phyloP scores from a whole-genome alignment of 371 early-diverging fungal species.

The Thermomucor indicae-seudaticae region DNA sequence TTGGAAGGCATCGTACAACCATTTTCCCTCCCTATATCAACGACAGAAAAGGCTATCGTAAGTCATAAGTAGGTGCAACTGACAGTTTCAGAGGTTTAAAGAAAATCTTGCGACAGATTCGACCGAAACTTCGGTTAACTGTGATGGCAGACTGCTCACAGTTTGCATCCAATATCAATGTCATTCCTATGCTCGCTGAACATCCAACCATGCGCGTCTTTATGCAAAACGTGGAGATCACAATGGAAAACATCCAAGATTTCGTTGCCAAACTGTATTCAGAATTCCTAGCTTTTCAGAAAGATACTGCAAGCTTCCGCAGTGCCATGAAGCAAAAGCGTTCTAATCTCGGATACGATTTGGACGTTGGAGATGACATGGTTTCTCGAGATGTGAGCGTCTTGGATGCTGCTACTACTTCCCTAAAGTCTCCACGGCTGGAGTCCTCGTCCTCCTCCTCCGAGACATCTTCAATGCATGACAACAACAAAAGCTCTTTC shows the following conservation, averaged over 20 bases:
- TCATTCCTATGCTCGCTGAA: constrained; percentile 50
- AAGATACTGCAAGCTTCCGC: constrained; percentile 53
- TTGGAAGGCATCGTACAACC: constrained; percentile 41
- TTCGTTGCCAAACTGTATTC: constrained; percentile 51
- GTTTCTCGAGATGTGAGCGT: constrained; percentile 13
- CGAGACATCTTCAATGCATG: no score
- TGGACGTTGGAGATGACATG: constrained; percentile 51
- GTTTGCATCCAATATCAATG: constrained; percentile 61
- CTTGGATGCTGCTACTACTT: constrained; percentile 23
- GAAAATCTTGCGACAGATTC: constrained; percentile 15
- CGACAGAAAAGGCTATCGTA: constrained; percentile 27
- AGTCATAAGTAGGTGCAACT: constrained; percentile 3
- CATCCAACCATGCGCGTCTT: constrained; percentile 69
- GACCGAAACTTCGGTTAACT: constrained; percentile 58
- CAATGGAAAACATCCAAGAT: constrained; percentile 40
- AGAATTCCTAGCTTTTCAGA: constrained; percentile 61
- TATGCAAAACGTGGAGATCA: constrained; percentile 61
- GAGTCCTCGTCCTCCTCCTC: neutral
- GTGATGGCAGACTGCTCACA: constrained; percentile 75
- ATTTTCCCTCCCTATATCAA: constrained; percentile 38
- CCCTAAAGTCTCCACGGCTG: neutral
- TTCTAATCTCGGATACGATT: constrained; percentile 38
- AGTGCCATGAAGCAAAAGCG: constrained; percentile 37
- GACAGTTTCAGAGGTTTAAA: neutral
- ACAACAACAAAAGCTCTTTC: no score